A percentile compares a stretch with the other conserved stretches of the same genome.
phyloP scores from a whole-genome alignment of 306 rosid species.

The Ormosia semicastrata region DNA sequence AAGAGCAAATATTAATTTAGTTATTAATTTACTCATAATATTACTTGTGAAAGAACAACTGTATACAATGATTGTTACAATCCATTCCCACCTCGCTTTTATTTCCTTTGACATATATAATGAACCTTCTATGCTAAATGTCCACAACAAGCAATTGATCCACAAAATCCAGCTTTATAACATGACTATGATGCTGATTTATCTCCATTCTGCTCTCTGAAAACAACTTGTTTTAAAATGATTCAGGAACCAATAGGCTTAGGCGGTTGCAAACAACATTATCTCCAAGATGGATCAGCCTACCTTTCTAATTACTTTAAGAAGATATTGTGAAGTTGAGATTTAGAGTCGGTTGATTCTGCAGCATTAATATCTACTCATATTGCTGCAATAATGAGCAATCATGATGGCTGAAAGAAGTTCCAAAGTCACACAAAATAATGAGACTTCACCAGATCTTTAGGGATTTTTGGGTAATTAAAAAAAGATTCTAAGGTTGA shows the following conservation, averaged over 20 bases:
- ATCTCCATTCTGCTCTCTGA: not conserved
- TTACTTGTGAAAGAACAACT: slow-evolving; percentile 23
- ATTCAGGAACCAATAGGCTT: slow-evolving; percentile 4
- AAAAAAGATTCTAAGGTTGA: slow-evolving; percentile 31
- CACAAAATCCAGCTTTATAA: slow-evolving; percentile 31
- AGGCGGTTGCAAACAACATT: slow-evolving; percentile 42
- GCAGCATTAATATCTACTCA: slow-evolving; percentile 2
- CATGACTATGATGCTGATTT: slow-evolving; percentile 13
- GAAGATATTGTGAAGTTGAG: slow-evolving; percentile 18
- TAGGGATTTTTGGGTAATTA: slow-evolving; percentile 49
- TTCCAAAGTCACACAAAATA: slow-evolving; percentile 15
- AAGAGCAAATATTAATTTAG: not conserved
- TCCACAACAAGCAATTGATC: slow-evolving; percentile 21
- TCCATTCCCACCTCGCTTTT: slow-evolving; percentile 9
- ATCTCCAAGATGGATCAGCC: slow-evolving; percentile 30
- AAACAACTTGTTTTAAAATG: slow-evolving; percentile 3
- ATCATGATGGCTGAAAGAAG: slow-evolving; percentile 18
- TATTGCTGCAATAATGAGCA: slow-evolving; percentile 35
- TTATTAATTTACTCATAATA: not conserved
- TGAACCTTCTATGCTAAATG: slow-evolving; percentile 30
- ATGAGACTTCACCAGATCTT: slow-evolving; percentile 48
- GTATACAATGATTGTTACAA: too few species aligned
- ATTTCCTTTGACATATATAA: not conserved
- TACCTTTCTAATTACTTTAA: slow-evolving; percentile 38
- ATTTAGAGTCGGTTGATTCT: slow-evolving; percentile 40